Evolutionary conservation across 2,329 filamentous ascomycete species (phyloP), one percentile per base, ranked within the genome.

Genomic region (Stemphylium vesicarium): DNA sequence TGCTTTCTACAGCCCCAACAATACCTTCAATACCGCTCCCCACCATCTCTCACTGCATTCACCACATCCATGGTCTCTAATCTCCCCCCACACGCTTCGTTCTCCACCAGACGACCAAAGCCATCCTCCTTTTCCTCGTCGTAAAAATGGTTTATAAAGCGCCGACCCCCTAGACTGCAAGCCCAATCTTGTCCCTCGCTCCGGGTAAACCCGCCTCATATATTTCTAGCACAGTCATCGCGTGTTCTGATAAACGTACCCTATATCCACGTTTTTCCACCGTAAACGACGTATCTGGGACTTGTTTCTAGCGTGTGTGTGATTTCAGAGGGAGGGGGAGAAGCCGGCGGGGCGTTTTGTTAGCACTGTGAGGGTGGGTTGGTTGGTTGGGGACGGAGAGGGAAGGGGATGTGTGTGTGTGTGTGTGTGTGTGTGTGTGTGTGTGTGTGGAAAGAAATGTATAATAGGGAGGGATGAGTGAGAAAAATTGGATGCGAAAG

Each of bases 291-390:
- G 53, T 48, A 4, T 50, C 56, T 1, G 73, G 36, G 1, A 67
- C 56, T 0, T 47, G 26, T 44, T 75, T 66, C 2, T n/a, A n/a
- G n/a, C n/a, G n/a, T n/a, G n/a, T n/a, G n/a, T n/a, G n/a, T n/a
- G n/a, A n/a, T n/a, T n/a, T n/a, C n/a, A n/a, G n/a, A n/a, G n/a
- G n/a, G 6, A 46, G 16, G 75, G 58, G 32, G 74, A 65, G 48
- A 76, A 71, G 15, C 73, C 74, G 4, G 72, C 74, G 1, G 68
- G 71, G 0, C 73, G 73, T 57, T 72, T 71, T 60, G 69, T 72
- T n/a, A 75, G 63, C 73, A 72, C 72, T 75, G 13, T n/a, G 11
- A 3, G n/a, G n/a, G n/a, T n/a, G n/a, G n/a, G n/a, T n/a, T n/a
- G n/a, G n/a, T n/a, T n/a, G n/a, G n/a, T n/a, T n/a, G n/a, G n/a